Evolutionary conservation across 495 filamentous ascomycete species (phyloP).

Genomic region (Podospora conica): DNA sequence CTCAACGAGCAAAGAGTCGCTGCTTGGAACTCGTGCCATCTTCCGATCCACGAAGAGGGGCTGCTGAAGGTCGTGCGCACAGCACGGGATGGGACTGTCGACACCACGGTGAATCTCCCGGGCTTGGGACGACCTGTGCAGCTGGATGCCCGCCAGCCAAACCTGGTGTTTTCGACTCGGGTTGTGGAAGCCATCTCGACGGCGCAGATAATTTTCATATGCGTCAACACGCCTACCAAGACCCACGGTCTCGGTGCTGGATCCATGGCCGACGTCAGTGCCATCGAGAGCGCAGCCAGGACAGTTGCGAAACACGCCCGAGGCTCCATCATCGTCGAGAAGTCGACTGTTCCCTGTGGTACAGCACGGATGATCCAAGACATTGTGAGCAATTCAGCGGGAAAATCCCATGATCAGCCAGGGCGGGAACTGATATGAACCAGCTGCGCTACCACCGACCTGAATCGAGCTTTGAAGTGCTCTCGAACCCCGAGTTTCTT

Average conservation of each 20-base stretch:
- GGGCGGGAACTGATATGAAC: neutral
- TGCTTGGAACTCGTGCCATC: constrained; percentile 64
- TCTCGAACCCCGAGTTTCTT: constrained; percentile 81
- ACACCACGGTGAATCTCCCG: constrained; percentile 18
- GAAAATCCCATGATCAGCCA: neutral
- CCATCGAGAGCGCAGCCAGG: constrained; percentile 62
- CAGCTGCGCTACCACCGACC: constrained; percentile 47
- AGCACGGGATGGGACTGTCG: constrained; percentile 51
- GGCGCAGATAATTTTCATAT: constrained; percentile 71
- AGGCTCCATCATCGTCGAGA: constrained; percentile 75
- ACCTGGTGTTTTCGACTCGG: constrained; percentile 68
- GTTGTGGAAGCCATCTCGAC: constrained; percentile 53
- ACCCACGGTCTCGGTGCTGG: constrained; percentile 62
- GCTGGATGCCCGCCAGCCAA: constrained; percentile 41
- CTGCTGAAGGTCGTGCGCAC: constrained; percentile 60
- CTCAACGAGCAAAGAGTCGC: constrained; percentile 56
- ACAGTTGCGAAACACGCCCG: constrained; percentile 62
- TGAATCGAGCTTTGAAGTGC: constrained; percentile 60
- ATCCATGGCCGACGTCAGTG: constrained; percentile 63
- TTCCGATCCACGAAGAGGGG: constrained; percentile 75
- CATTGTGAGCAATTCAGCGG: constrained; percentile 42
- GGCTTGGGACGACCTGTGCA: constrained; percentile 12
- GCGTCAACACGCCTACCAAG: constrained; percentile 81
- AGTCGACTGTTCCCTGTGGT: constrained; percentile 74
- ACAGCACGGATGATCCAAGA: constrained; percentile 66